A percentile compares a stretch with the other conserved stretches of the same genome.
Evolutionary conservation across 2,329 filamentous ascomycete genomes (phyloP).

Genomic region (Biscogniauxia sp.): DNA sequence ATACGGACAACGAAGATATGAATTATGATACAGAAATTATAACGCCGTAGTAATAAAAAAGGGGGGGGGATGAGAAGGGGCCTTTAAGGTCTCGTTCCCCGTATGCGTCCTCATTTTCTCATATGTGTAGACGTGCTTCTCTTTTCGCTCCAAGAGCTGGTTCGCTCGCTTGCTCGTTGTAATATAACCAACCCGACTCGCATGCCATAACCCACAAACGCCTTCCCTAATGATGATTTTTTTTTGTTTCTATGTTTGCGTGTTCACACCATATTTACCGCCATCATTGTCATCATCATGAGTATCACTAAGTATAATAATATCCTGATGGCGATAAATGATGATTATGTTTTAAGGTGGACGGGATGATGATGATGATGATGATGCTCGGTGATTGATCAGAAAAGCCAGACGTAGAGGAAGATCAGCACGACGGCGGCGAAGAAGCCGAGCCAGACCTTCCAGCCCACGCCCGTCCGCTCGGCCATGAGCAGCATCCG

Average conservation of each 20-base stretch:
- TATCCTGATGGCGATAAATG: no score
- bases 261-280: no score
- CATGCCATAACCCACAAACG: background rate
- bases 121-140: slow-evolving; percentile 3
- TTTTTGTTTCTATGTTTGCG: no score
- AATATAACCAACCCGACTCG: background rate
- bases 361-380: no score
- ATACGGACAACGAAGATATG: slow-evolving; percentile 22
- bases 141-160: background rate
- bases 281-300: no score
- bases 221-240: background rate
- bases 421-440: slow-evolving; percentile 79
- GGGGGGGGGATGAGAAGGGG: background rate
- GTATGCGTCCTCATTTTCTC: slow-evolving; percentile 3
- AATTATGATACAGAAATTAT: slow-evolving; percentile 33
- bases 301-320: no score
- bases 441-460: slow-evolving; percentile 89
- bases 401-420: slow-evolving; percentile 90
- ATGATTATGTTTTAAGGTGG: no score
- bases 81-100: no score
- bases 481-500: slow-evolving; percentile 96
- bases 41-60: slow-evolving; percentile 14
- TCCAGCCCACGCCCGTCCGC: slow-evolving; percentile 92
- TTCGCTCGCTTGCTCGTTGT: background rate
- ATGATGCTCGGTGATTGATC: slow-evolving; percentile 22